These are phyloP conservation scores for Fraxinus baroniana DNA, from an alignment of 305 asterid species.

Conservation along the genomic window DNA sequence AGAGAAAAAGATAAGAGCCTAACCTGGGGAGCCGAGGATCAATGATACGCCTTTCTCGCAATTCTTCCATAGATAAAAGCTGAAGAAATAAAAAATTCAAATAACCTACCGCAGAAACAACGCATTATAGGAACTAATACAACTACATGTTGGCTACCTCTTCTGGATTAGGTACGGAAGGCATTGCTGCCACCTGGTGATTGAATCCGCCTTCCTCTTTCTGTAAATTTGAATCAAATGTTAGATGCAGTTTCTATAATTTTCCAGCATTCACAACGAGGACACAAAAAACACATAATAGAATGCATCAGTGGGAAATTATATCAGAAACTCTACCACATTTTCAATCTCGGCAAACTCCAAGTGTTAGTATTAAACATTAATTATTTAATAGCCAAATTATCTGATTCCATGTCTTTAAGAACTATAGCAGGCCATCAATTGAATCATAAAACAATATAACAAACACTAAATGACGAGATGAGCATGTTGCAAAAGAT, in stretches of 20 bases:
- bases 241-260: constrained; percentile 21
- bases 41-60: constrained; percentile 78
- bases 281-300: constrained; percentile 4
- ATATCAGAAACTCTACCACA: constrained; percentile 10
- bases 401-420: constrained; percentile 5
- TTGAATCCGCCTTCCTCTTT: constrained; percentile 83
- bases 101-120: constrained; percentile 15
- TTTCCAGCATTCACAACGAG: constrained; percentile 12
- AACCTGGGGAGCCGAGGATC: constrained; percentile 99
- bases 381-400: neutral
- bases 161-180: constrained; percentile 77
- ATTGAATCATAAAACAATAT: constrained; percentile 1
- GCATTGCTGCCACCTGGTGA: constrained; percentile 82
- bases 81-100: constrained; percentile 35
- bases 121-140: constrained; percentile 5
- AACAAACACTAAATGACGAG: neutral
- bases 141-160: constrained; percentile 47
- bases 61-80: constrained; percentile 91
- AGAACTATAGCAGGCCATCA: neutral
- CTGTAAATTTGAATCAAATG: constrained; percentile 41
- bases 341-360: constrained; percentile 11
- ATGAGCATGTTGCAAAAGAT: neutral
- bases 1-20: constrained; percentile 21
- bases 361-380: neutral
- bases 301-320: neutral